phyloP scores from a whole-genome alignment of 345 rosid genomes.

The Acer saccharum region DNA sequence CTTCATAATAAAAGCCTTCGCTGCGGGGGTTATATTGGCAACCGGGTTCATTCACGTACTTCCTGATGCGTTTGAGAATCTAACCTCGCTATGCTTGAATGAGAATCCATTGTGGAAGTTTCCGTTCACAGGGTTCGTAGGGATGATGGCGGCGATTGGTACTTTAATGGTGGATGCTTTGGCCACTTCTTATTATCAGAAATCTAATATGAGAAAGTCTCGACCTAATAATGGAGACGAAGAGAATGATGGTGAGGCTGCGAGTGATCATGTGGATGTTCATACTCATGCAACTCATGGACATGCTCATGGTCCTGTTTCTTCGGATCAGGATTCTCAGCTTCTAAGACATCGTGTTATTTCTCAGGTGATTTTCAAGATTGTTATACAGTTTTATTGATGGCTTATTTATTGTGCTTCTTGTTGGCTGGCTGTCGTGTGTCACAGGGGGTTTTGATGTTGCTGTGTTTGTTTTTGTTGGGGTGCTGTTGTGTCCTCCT shows the following conservation, averaged over 20 bases:
- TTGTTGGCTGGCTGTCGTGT: no score
- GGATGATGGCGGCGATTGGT: constrained; percentile 46
- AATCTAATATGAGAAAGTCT: background rate
- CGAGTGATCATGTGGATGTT: background rate
- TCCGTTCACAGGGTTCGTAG: constrained; percentile 49
- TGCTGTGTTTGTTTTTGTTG: no score
- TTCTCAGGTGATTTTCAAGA: no score
- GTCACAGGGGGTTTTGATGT: no score
- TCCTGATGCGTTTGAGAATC: constrained; percentile 49
- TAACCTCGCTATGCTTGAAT: constrained; percentile 46
- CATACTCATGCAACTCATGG: constrained; percentile 45
- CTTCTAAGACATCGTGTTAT: no score
- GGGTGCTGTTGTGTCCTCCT: no score
- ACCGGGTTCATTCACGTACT: constrained; percentile 58
- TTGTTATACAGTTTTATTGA: no score
- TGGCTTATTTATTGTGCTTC: no score
- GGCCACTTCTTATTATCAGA: constrained; percentile 45
- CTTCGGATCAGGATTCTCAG: no score
- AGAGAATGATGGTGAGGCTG: constrained; percentile 7
- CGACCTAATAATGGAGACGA: constrained; percentile 25
- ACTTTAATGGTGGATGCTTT: constrained; percentile 52
- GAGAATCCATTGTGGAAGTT: constrained; percentile 52
- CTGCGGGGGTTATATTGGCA: constrained; percentile 55
- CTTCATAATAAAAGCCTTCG: constrained; percentile 54
- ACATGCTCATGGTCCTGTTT: constrained; percentile 34